phyloP scores from a whole-genome alignment of 2,329 filamentous ascomycete species.

The Zymoseptoria pseudotritici region DNA sequence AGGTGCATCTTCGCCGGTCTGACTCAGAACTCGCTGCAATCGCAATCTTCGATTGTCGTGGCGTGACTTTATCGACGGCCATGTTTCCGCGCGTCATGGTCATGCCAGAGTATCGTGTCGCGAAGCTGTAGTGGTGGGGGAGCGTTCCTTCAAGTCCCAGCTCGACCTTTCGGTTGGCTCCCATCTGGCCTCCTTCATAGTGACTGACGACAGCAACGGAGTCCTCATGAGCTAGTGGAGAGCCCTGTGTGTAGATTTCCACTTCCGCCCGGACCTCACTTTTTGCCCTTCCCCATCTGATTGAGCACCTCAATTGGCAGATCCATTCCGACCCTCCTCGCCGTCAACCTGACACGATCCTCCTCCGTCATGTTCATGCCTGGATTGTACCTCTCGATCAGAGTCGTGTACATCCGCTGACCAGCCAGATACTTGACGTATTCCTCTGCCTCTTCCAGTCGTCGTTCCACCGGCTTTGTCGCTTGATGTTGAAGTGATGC shows the following conservation, averaged over 20 bases:
- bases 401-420: constrained; percentile 73
- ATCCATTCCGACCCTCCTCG: constrained; percentile 83
- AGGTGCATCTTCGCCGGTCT: too few species aligned
- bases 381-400: constrained; percentile 89
- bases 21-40: too few species aligned
- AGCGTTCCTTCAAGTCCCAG: neutral
- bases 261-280: neutral
- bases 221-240: neutral
- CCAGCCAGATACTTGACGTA: constrained; percentile 71
- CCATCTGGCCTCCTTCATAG: neutral
- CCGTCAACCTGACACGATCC: constrained; percentile 75
- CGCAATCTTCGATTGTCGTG: neutral
- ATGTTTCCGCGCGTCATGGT: neutral
- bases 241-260: neutral
- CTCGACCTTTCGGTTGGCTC: neutral
- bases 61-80: neutral
- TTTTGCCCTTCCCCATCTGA: neutral
- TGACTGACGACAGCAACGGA: neutral
- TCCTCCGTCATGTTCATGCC: constrained; percentile 80
- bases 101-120: neutral
- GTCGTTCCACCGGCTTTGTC: constrained; percentile 25
- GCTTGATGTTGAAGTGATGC: constrained; percentile 33
- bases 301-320: constrained; percentile 54
- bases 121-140: neutral
- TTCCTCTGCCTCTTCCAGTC: constrained; percentile 59